Evolutionary conservation across 306 rosid genomes (phyloP).

Genomic region (Fragaria vesca): DNA sequence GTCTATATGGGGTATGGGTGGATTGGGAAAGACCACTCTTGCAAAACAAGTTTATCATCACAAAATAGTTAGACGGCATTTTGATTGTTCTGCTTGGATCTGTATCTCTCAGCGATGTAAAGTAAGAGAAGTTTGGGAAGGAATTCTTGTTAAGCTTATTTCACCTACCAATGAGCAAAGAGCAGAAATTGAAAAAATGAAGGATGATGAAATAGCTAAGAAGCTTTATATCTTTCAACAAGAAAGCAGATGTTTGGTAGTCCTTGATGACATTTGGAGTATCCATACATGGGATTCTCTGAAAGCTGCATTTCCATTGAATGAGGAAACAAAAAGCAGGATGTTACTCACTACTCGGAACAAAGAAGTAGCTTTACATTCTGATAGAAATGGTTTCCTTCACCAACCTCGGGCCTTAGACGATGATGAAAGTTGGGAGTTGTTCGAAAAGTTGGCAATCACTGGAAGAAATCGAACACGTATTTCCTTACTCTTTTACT

Average conservation of each 20-base stretch:
- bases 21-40: constrained; percentile 6
- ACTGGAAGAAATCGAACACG: no score
- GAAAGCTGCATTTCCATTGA: neutral
- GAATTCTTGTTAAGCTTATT: neutral
- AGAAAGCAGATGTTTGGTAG: neutral
- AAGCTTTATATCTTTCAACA: neutral
- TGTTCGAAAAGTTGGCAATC: neutral
- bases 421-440: neutral
- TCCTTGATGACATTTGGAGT: constrained; percentile 20
- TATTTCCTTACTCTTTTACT: no score
- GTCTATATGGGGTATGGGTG: neutral
- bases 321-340: neutral
- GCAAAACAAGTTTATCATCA: neutral
- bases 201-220: neutral
- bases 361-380: neutral
- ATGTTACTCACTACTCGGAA: constrained; percentile 9
- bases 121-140: constrained; percentile 3
- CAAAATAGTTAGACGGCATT: neutral
- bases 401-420: neutral
- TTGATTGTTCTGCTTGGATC: constrained; percentile 11
- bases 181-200: neutral
- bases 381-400: neutral
- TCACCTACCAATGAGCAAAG: constrained; percentile 21
- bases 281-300: neutral
- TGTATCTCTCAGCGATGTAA: constrained; percentile 12